These are phyloP conservation scores for Lactarius indigo DNA, from an alignment of 768 basidiomycete species.

Conservation along the genomic window DNA sequence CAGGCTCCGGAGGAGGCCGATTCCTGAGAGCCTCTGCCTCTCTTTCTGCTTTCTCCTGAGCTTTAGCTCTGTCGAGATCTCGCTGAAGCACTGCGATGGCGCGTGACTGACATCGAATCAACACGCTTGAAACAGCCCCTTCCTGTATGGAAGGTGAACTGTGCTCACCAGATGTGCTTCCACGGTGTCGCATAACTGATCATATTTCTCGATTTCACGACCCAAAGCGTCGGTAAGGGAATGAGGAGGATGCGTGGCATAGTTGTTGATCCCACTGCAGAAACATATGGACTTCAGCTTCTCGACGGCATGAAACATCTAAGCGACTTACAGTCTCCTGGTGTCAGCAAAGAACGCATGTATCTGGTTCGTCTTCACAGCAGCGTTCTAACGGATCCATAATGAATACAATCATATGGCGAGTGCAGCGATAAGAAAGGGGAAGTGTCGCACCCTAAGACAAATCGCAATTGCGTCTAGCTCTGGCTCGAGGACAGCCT, in stretches of 20 bases:
- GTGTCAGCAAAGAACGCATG: constrained; percentile 67
- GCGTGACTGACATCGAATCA: constrained; percentile 46
- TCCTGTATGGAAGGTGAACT: not conserved
- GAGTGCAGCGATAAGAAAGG: not conserved
- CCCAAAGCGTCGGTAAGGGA: constrained; percentile 62
- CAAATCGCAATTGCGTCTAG: constrained; percentile 52
- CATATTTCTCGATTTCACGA: constrained; percentile 72
- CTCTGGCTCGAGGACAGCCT: constrained; percentile 59
- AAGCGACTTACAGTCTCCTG: constrained; percentile 53
- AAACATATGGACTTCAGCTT: not conserved
- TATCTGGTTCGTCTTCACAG: constrained; percentile 67
- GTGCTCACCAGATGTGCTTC: constrained; percentile 64
- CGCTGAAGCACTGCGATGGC: constrained; percentile 71
- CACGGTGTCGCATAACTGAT: constrained; percentile 74
- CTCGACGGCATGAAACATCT: not conserved
- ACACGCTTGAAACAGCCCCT: not conserved
- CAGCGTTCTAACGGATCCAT: constrained; percentile 45
- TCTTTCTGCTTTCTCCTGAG: constrained; percentile 40
- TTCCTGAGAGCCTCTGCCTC: constrained; percentile 32
- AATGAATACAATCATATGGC: not conserved
- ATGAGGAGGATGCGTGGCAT: constrained; percentile 61
- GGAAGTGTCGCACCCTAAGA: constrained; percentile 46
- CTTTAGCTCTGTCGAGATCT: constrained; percentile 53
- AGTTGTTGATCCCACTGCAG: constrained; percentile 52
- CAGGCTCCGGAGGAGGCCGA: constrained; percentile 31